phyloP scores from a whole-genome alignment of 306 rosid genomes.

The Citrullus amarus region DNA sequence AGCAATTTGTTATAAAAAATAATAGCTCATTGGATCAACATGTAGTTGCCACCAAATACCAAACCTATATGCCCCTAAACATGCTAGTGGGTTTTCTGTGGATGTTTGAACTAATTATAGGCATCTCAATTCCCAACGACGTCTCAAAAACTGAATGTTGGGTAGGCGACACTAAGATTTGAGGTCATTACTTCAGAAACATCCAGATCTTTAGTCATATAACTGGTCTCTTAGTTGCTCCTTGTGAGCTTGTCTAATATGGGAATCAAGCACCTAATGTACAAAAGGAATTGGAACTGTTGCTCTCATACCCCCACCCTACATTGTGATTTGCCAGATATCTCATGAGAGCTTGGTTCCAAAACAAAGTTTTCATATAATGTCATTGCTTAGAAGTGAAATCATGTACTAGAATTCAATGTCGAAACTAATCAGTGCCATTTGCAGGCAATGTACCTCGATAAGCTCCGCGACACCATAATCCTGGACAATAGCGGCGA shows the following conservation, averaged over 20 bases:
- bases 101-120: neutral
- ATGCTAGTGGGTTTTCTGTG: neutral
- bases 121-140: neutral
- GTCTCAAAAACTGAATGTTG: neutral
- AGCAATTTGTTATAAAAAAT: neutral
- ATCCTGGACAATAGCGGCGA: slow-evolving; percentile 80
- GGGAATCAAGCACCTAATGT: neutral
- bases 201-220: neutral
- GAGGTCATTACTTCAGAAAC: neutral
- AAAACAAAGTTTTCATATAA: neutral
- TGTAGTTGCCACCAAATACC: neutral
- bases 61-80: neutral
- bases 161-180: neutral
- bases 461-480: slow-evolving; percentile 67
- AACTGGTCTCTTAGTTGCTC: neutral
- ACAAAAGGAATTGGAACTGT: neutral
- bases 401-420: neutral
- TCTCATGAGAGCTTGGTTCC: neutral
- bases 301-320: neutral
- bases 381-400: neutral
- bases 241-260: neutral
- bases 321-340: neutral
- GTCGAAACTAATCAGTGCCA: neutral
- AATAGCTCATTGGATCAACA: neutral
- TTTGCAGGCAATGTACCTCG: slow-evolving; percentile 38